These are phyloP conservation scores for Solanum virginianum DNA, from an alignment of 257 asterid species.

Conservation along the genomic window DNA sequence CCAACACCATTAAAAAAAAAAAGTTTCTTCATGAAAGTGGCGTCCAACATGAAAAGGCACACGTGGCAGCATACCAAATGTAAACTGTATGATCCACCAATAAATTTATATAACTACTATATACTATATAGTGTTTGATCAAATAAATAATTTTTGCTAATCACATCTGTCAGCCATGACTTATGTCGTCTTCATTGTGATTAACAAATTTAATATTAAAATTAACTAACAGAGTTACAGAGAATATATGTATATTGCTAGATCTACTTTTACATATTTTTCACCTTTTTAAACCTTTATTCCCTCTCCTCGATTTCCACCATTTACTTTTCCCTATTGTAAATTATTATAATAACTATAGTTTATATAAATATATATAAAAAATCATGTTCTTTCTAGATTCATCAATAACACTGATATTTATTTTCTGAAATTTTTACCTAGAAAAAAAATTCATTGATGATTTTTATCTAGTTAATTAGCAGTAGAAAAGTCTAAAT, in stretches of 20 bases:
- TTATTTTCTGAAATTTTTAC: neutral
- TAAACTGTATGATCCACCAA: neutral
- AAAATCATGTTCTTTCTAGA: neutral
- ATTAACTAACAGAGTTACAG: neutral
- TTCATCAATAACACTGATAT: neutral
- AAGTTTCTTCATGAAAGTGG: neutral
- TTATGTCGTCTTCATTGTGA: neutral
- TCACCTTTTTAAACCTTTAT: neutral
- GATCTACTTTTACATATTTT: neutral
- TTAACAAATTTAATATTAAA: neutral
- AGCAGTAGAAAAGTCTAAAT: neutral
- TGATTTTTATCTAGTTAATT: neutral
- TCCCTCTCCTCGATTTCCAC: neutral
- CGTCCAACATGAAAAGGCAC: neutral
- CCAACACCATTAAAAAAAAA: neutral
- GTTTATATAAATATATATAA: neutral
- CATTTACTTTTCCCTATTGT: neutral
- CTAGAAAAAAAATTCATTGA: neutral
- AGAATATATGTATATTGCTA: neutral
- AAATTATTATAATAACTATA: neutral
- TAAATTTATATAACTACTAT: too few species aligned
- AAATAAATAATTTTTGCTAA: neutral
- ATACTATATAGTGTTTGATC: neutral
- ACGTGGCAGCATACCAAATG: neutral
- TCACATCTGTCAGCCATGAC: neutral